These are phyloP conservation scores for Gaultheria prostrata DNA, from an alignment of 148 eudicot genomes.

Conservation along the genomic window DNA sequence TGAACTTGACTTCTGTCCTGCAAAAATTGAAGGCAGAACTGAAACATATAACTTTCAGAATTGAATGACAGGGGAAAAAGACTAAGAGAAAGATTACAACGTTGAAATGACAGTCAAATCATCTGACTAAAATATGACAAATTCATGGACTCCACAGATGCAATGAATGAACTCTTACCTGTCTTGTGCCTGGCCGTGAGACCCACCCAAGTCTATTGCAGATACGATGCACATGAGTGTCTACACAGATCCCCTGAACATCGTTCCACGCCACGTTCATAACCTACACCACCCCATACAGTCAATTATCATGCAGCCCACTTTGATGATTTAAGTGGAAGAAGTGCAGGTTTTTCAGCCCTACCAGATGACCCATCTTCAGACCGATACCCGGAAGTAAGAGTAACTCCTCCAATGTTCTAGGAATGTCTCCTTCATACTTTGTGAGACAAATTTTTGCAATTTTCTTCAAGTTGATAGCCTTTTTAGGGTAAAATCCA, in stretches of 20 bases:
- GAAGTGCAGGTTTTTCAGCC: conserved; percentile 16
- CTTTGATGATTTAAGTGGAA: not conserved
- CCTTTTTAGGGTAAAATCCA: conserved; percentile 90
- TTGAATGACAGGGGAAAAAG: not conserved
- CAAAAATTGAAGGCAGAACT: not conserved
- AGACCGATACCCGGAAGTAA: conserved; percentile 96
- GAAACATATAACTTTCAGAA: not conserved
- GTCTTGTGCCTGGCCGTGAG: conserved; percentile 59
- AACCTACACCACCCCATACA: conserved; percentile 42
- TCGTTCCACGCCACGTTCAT: conserved; percentile 89
- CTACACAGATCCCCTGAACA: conserved; percentile 98
- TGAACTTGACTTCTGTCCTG: not conserved
- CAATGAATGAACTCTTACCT: conserved; percentile 35
- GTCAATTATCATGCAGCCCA: not conserved
- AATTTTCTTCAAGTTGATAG: conserved; percentile 78
- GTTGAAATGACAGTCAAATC: not conserved
- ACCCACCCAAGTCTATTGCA: conserved; percentile 98
- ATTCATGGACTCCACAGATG: not conserved
- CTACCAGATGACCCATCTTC: conserved; percentile 96
- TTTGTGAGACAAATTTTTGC: conserved; percentile 68
- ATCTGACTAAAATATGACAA: not conserved
- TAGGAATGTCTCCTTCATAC: conserved; percentile 90
- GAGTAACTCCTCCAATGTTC: conserved; percentile 69
- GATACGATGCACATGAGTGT: conserved; percentile 98
- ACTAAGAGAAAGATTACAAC: not conserved